phyloP scores from a whole-genome alignment of 306 rosid genomes.

The Casuarina glauca region DNA sequence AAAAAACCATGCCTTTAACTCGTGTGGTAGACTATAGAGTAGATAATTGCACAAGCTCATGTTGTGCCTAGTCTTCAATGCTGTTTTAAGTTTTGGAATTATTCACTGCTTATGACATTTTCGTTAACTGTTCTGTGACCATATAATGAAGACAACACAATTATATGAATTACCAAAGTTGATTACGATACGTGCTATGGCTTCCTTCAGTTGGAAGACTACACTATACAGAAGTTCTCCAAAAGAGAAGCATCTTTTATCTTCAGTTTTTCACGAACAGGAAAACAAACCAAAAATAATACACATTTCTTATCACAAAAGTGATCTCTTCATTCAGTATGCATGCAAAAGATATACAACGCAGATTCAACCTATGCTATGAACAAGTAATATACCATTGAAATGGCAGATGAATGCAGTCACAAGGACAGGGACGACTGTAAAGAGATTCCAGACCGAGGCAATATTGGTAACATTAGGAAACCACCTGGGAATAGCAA shows the following conservation, averaged over 20 bases:
- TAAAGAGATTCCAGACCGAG: conserved; percentile 65
- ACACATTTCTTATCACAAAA: not conserved
- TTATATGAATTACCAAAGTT: not conserved
- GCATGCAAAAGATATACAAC: conserved; percentile 10
- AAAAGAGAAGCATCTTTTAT: not conserved
- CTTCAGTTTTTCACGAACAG: not conserved
- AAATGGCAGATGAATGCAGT: conserved; percentile 74
- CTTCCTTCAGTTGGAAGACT: not conserved
- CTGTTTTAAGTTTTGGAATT: not conserved
- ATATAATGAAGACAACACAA: not conserved
- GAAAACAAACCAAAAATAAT: not conserved
- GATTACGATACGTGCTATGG: not conserved
- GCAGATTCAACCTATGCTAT: not conserved
- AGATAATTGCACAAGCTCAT: not conserved
- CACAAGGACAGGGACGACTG: conserved; percentile 70
- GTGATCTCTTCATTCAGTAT: not conserved
- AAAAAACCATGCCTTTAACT: not conserved
- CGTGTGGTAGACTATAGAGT: not conserved
- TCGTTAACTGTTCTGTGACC: not conserved
- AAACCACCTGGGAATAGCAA: conserved; percentile 55
- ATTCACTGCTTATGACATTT: not conserved
- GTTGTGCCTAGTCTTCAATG: not conserved
- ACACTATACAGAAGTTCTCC: no score
- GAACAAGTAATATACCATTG: conserved; percentile 47
- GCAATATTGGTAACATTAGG: conserved; percentile 49